Base-by-base conservation (phyloP, 1,284 basidiomycete species). In the Cryptococcus floricola region DNA sequence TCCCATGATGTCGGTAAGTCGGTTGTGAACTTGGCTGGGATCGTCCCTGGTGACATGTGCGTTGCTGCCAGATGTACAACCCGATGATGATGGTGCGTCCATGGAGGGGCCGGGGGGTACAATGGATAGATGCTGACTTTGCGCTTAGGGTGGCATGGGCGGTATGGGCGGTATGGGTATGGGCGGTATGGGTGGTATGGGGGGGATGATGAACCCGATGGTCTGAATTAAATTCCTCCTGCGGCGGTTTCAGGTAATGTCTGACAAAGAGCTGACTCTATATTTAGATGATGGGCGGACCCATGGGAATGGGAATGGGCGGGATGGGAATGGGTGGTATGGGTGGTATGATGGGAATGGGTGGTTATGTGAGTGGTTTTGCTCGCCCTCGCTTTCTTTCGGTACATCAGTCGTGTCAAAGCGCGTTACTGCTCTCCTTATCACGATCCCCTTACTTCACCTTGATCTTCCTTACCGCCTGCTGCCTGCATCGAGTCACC, bases 321-420 rank as follows among this genome's bases (percentile, higher is more conserved):
- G 62, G 59, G 10, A 62, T 64, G 62, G 62, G 63, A 13, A 60
- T 62, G 63, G 53, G 55, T 9, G 61, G 63, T 16, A 60, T 62
- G 63, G 53, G 55, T 9, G 61, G 58, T 13, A 66, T 67, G 67
- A 69, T 69, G 67, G 64, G 66, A 61, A 64, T 48, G 52, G 61
- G 62, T 4, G 57, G 62, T 39, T 62, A 60, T 44, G 63, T 62
- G 56, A 61, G 65, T 64, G 3, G 14, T n/a, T 50, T 13, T 5
- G 25, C 38, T 28, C 19, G 31, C 38, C 13, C 42, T 18, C 42
- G 18, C 42, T 5, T 18, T 4, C 39, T 50, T 48, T 39, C 37
- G 4, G 23, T 3, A 23, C 23, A 16, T 48, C 19, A 16, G 18
- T 27, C 52, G 25, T 25, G 37, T 39, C 12, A 10, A 42, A 23